These are phyloP conservation scores for Nelumbo lutea DNA, from an alignment of 164 flowering plant species.

Conservation along the genomic window DNA sequence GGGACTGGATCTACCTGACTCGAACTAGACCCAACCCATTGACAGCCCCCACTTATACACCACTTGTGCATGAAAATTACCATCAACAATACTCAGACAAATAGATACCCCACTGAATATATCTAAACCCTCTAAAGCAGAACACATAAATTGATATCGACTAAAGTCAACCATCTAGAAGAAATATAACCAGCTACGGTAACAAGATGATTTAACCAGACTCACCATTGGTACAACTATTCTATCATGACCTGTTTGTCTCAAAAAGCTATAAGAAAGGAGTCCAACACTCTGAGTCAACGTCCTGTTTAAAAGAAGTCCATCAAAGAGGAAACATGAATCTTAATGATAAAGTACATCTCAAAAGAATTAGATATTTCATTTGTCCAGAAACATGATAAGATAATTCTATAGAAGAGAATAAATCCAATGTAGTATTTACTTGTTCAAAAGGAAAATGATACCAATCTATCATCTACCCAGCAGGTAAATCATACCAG, in stretches of 20 bases:
- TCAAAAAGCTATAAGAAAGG: slow-evolving; percentile 83
- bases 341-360: slow-evolving; percentile 1
- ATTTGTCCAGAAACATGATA: background rate
- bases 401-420: background rate
- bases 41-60: no score
- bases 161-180: background rate
- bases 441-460: background rate
- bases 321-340: slow-evolving; percentile 7
- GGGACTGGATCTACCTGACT: no score
- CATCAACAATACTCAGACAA: background rate
- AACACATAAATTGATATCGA: background rate
- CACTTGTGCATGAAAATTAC: background rate
- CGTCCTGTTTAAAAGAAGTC: slow-evolving; percentile 35
- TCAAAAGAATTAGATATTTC: background rate
- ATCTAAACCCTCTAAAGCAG: background rate
- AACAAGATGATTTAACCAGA: slow-evolving; percentile 4
- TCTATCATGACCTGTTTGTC: slow-evolving; percentile 58
- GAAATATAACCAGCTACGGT: background rate
- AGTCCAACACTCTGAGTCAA: slow-evolving; percentile 90
- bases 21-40: background rate
- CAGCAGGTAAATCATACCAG: no score
- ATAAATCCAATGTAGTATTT: background rate
- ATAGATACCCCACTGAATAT: background rate
- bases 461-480: background rate
- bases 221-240: slow-evolving; percentile 97